These are phyloP conservation scores for Citrus medica DNA, from an alignment of 345 rosid species.

Conservation along the genomic window DNA sequence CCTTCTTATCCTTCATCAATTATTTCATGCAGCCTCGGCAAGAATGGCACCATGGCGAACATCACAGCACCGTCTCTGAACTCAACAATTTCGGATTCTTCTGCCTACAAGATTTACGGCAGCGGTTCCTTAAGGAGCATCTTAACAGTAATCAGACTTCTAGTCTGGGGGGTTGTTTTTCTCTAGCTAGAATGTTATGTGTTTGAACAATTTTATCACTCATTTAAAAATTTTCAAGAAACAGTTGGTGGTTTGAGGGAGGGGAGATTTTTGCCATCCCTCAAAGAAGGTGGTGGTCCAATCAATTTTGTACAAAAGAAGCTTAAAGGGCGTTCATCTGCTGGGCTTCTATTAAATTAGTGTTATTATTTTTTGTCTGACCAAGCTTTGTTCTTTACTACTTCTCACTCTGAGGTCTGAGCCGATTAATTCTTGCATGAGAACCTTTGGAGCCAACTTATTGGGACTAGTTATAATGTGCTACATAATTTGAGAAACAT, in stretches of 20 bases:
- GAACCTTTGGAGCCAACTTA: neutral
- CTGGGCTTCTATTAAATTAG: conserved; percentile 16
- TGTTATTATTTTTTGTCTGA: neutral
- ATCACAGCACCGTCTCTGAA: conserved; percentile 70
- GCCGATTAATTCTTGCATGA: neutral
- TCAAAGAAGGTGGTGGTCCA: conserved; percentile 1
- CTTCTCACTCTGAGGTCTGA: neutral
- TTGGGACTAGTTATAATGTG: too few relatives aligned
- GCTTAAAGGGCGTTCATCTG: neutral
- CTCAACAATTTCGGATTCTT: conserved; percentile 43
- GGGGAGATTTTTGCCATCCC: conserved; percentile 10
- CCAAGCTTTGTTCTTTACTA: neutral
- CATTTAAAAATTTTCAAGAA: conserved; percentile 6
- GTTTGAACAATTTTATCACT: neutral
- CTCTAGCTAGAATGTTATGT: conserved; percentile 24
- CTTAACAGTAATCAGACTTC: conserved; percentile 24
- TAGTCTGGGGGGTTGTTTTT: conserved; percentile 35
- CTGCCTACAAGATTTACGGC: conserved; percentile 10
- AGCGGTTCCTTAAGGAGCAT: conserved; percentile 24
- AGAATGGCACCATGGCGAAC: conserved; percentile 56
- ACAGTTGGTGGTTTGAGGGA: conserved; percentile 3
- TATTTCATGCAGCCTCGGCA: conserved; percentile 41
- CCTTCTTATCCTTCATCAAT: neutral
- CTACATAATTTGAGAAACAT: neutral
- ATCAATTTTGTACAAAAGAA: conserved; percentile 34